Evolutionary conservation across 2,329 filamentous ascomycete species (phyloP).

Genomic region (Phialophora tarda): DNA sequence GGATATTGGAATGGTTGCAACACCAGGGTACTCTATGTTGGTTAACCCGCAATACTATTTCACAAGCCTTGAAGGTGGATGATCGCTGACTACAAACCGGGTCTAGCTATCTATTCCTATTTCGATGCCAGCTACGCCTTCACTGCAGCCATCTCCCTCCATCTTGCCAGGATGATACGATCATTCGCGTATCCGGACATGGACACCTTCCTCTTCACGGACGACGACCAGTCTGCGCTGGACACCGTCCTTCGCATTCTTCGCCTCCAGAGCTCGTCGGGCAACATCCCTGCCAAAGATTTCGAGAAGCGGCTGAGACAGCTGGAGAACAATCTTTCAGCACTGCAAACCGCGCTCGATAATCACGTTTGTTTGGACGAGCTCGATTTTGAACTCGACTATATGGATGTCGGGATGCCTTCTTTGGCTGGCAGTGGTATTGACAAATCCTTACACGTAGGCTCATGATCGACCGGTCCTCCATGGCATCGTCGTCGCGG

Average conservation of each 20-base stretch:
- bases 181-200: constrained; percentile 5
- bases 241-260: constrained; percentile 12
- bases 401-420: background rate
- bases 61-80: background rate
- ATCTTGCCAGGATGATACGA: constrained; percentile 16
- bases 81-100: background rate
- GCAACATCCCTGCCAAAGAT: constrained; percentile 22
- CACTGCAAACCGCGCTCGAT: constrained; percentile 14
- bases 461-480: too few relatives aligned
- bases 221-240: constrained; percentile 18
- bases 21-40: constrained; percentile 25
- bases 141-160: constrained; percentile 23
- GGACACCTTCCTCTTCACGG: constrained; percentile 11
- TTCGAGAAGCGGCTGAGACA: constrained; percentile 19
- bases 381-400: constrained; percentile 19
- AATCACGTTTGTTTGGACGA: constrained; percentile 21
- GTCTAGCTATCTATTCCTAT: constrained; percentile 26
- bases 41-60: constrained; percentile 2
- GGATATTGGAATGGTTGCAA: constrained; percentile 27
- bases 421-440: too few relatives aligned
- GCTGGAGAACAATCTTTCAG: constrained; percentile 24
- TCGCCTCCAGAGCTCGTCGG: constrained; percentile 15
- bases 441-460: too few relatives aligned
- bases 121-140: constrained; percentile 30
- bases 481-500: too few relatives aligned